Evolutionary conservation across 768 basidiomycete genomes (phyloP), one percentile per base, ranked within the genome.

Genomic region (Paxillus involutus): DNA sequence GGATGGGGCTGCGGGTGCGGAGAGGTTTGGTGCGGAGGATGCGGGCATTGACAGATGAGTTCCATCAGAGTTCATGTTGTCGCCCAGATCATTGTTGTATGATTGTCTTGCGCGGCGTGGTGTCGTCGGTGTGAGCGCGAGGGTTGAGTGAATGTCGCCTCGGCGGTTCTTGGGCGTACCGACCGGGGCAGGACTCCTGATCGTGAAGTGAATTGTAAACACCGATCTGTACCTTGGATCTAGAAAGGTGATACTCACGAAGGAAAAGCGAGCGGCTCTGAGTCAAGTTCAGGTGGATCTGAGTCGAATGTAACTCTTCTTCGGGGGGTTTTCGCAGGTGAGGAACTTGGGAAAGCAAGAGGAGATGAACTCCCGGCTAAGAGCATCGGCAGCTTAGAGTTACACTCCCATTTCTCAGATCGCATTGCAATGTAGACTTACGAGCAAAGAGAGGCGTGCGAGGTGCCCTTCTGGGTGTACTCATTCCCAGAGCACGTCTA

Each of bases 91-190:
- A 61, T 59, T 48, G 58, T 61, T 59, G 46, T 58, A 60, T 16
- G 60, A 54, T 43, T 74, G 72, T 49, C 73, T 73, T 44, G 75
- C 56, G 46, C 77, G 72, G 60, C 77, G 74, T 53, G 74, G 51
- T 41, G 76, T 64, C 13, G 75, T 71, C 3, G 85, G 78, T 46
- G 85, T 79, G 65, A 89, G 56, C 53, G 81, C 73, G 44, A 86
- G 70, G 12, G 91, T 88, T 6, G 94, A 94, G 66, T 95, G 93
- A 37, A 97, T 95, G 62, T 97, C 94, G 4, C 94, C 94, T 35
- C 94, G 83, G 33, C 85, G 80, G 60, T 88, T 88, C 64, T 79
- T 83, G 13, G 83, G 90, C 0, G 90, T 89, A 8, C 78, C 77
- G 61, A 47, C 70, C 30, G 67, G 64, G 5, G 73, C 66, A 14